Evolutionary conservation across 371 early-diverging fungal genomes (phyloP).

Genomic region (Funneliformis caledonium): DNA sequence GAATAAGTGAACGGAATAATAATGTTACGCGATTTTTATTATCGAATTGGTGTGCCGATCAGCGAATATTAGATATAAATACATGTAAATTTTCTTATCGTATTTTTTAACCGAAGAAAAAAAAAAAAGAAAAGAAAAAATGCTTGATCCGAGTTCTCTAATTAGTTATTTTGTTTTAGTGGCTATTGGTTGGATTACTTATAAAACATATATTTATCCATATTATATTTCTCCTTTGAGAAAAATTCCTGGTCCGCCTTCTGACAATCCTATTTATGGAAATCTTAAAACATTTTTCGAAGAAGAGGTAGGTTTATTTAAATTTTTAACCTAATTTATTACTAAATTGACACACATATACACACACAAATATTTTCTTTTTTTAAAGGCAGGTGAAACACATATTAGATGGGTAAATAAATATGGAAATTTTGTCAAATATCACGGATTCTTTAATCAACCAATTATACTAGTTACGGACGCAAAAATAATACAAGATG

Average conservation of each 20-base stretch:
- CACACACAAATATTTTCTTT: background rate
- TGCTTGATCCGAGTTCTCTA: background rate
- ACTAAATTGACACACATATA: background rate
- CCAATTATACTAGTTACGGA: conserved; percentile 59
- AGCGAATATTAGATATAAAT: no score
- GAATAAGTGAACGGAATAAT: no score
- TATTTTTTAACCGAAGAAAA: no score
- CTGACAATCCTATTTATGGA: background rate
- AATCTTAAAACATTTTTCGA: background rate
- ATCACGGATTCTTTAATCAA: conserved; percentile 56
- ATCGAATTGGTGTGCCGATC: no score
- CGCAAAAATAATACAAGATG: conserved; percentile 55
- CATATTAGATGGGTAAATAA: conserved; percentile 58
- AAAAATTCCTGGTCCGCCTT: background rate
- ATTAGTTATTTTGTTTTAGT: background rate
- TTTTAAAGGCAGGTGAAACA: conserved; percentile 43
- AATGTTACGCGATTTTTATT: no score
- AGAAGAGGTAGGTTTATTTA: background rate
- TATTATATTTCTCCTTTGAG: background rate
- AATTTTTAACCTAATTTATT: no score
- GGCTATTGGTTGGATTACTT: background rate
- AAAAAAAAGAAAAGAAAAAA: no score
- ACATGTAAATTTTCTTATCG: no score
- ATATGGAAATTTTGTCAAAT: conserved; percentile 59
- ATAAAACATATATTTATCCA: background rate